A percentile compares a stretch with the other conserved stretches of the same genome.
phyloP scores from a whole-genome alignment of 2,329 filamentous ascomycete genomes.

The Purpureocillium takamizusanense region DNA sequence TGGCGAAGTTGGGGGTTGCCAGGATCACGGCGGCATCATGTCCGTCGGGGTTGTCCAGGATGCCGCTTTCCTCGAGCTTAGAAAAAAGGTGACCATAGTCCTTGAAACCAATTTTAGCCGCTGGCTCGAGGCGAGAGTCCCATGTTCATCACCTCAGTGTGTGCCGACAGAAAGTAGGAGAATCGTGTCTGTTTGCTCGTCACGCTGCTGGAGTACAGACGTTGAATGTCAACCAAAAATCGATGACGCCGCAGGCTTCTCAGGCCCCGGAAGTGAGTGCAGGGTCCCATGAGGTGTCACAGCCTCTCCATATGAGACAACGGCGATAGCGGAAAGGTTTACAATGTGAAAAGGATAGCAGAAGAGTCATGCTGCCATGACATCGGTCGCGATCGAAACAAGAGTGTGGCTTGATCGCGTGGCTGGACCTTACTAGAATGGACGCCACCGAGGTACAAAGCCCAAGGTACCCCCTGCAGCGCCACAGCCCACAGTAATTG shows the following conservation, averaged over 20 bases:
- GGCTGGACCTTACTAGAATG: conserved; percentile 5
- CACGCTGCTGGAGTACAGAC: conserved; percentile 8
- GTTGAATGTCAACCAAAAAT: conserved; percentile 1
- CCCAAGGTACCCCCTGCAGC: conserved; percentile 8
- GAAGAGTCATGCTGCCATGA: no score
- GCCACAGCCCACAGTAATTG: conserved; percentile 9
- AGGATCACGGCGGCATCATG: conserved; percentile 39
- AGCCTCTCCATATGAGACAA: no score
- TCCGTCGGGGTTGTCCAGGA: conserved; percentile 16
- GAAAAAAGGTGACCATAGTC: conserved; percentile 10
- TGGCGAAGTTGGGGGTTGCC: conserved; percentile 37
- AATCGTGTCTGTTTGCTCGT: conserved; percentile 10
- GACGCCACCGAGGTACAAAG: no score
- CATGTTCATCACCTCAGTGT: conserved; percentile 1
- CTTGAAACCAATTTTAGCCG: no score
- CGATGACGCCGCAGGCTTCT: conserved; percentile 8
- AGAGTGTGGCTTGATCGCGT: conserved; percentile 5
- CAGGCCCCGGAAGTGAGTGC: conserved; percentile 9
- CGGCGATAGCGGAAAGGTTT: no score
- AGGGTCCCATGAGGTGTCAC: conserved; percentile 11
- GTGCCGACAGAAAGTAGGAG: conserved; percentile 11
- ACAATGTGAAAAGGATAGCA: no score
- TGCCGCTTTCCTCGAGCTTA: conserved; percentile 12
- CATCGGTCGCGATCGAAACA: neutral
- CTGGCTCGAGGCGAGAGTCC: no score